Base-by-base conservation (phyloP, 352 stramenopile genomes). In the Aphanomyces astaci region DNA sequence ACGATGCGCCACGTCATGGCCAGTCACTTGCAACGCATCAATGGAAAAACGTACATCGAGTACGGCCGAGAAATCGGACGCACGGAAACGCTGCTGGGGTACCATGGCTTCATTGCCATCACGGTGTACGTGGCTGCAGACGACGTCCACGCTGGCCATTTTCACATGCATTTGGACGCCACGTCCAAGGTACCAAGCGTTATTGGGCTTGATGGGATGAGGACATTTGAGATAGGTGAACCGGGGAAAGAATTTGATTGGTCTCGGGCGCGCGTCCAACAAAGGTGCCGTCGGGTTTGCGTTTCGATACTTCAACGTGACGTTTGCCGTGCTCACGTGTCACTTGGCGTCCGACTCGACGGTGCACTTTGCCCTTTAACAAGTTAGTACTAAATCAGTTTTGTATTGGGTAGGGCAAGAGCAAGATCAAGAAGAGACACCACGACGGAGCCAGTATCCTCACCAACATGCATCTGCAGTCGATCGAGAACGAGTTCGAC, bases 241-340 rank as follows among this genome's bases (percentile, higher is more conserved):
- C 71, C 76, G 84, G 2, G 86, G 86, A 45, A 90, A 91, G 63
- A 92, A 84, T 4, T 70, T 94, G 33, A 71, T 94, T 9, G 63
- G 90, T 0, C 89, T 94, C 33, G 83, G 84, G 0, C 82, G 84
- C 5, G 87, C 88, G 32, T 89, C 85, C 46, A 97, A 96, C 76
- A 97, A 97, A 74, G 89, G 89, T 49, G 86, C 84, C n/a, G 88
- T 96, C 17, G 87, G 88, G 24, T 84, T 97, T 36, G 80, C 81
- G 0, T 92, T 97, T 64, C 85, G 86, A 13, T 93, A 95, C 65
- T 88, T 86, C 66, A 87, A 96, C 71, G 88, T 81, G 7, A 92
- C 83, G 2, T 91, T 96, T 57, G 83, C 83, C 4, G 94, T 97
- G 46, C 81, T 95, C 24, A 87, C 82, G 73, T 94, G 85, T 49